Base-by-base conservation (phyloP, 441 rosid genomes). In the Syzygium syzygioides region DNA sequence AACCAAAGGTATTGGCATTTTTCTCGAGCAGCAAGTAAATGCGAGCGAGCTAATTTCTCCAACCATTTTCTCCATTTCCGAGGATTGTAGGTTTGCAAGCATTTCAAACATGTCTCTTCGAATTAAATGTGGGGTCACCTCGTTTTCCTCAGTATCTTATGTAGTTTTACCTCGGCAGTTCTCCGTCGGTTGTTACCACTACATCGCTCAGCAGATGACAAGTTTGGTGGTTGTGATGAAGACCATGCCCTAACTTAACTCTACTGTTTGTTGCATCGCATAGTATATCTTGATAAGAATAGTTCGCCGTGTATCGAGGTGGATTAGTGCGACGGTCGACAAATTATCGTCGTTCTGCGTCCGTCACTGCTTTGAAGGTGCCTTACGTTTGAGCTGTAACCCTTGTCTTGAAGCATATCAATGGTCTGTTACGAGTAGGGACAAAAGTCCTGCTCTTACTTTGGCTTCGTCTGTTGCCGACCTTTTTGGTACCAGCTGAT, bases 401-500 rank as follows among this genome's bases (percentile, higher is more conserved):
- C 48, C 37, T 34, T 34, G 45, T 68, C 26, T 19, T 19, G 50
- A 71, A 37, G 28, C 2, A 32, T 32, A 32, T 32, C 34, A 32
- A 32, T 32, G 34, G 25, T 0, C 0, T 68, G 4, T 34, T 0
- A 34, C 23, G 26, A 18, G 26, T 68, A 68, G 26, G 1, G 34
- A 68, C 0, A 6, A 68, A 4, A 18, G 5, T 34, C 1, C 0
- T 0, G 48, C 23, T 41, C 1, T 32, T 18, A 66, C 79, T 32
- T 68, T 68, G 79, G 23, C 48, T 9, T 41, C 79, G 5, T 68
- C 34, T 68, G 48, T 68, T 68, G 26, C 48, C 79, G 19, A 34
- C 26, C 79, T 68, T 68, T 18, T 66, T 25, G 2, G 34, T 18
- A 19, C 26, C 14, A 9, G 19, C 0, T 10, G 48, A 68, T 68